Percentiles rank a stretch among this genome's conserved stretches.
Evolutionary conservation across 2,329 filamentous ascomycete species (phyloP).

Genomic region (Pestalotiopsis sp.): DNA sequence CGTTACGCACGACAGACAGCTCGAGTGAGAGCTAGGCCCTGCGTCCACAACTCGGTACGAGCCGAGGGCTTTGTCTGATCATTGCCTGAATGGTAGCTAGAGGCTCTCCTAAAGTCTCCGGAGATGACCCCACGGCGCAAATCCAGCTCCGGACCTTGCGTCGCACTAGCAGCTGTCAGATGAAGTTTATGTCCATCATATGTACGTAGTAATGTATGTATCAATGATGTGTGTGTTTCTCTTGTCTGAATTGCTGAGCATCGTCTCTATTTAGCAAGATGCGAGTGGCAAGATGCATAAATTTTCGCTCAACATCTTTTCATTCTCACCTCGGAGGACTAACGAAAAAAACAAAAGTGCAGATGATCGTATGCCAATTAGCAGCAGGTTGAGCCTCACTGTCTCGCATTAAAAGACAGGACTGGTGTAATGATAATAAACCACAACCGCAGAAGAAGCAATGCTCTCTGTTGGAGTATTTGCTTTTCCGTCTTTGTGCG

Average conservation of each 20-base stretch:
- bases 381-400: background rate
- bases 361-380: background rate
- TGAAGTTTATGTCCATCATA: background rate
- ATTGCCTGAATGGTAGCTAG: background rate
- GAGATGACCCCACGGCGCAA: background rate
- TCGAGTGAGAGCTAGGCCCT: background rate
- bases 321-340: background rate
- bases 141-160: background rate
- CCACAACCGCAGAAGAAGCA: background rate
- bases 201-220: background rate
- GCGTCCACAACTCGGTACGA: constrained; percentile 3
- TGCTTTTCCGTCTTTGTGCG: background rate
- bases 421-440: background rate
- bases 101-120: background rate
- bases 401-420: background rate
- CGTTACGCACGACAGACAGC: background rate
- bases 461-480: background rate
- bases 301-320: background rate
- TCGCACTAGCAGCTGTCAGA: constrained; percentile 4
- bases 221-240: background rate
- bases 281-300: background rate
- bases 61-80: background rate
- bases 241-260: background rate
- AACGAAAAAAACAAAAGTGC: background rate
- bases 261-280: background rate